Evolutionary conservation across 371 early-diverging fungal species (phyloP), one percentile per base, ranked within the genome.

Genomic region (Coemansia sp.): DNA sequence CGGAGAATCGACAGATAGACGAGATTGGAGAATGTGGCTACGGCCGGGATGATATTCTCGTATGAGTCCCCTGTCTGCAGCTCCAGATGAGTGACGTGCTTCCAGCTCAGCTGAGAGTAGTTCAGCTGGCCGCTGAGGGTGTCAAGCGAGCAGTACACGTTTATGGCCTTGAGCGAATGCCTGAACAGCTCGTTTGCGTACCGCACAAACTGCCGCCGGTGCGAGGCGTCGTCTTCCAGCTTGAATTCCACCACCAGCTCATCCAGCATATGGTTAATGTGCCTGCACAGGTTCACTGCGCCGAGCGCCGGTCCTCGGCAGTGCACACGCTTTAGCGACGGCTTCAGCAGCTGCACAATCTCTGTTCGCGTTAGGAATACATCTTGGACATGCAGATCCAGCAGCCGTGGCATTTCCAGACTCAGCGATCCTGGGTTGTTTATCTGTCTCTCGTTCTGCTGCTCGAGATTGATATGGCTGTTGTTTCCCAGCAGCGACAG

Each of bases 111-210:
- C 5, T 20, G 8, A 11, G 36, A 36, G 20, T 36, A 53, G 16
- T 34, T 9, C 2, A 53, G 35, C 2, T 53, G 8, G 16, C 16
- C 53, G 20, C 1, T 6, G 10, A 16, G 16, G 30, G 16, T 53
- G 6, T 53, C 53, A 4, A 53, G 36, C 20, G 53, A 53, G 36
- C 53, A 53, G 11, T 53, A 53, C 26, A 53, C 53, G 35, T 33
- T 53, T 16, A 20, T 38, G 35, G 16, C 5, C 5, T 36, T 34
- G 20, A 16, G n/a, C 38, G 8, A 2, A 1, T 11, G 14, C n/a
- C 53, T 8, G 35, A 53, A 53, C 53, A 53, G 53, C 26, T 26
- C 36, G 11, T 53, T 53, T 14, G 53, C n/a, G 12, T 35, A n/a
- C 10, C n/a, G 10, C 6, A 53, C 16, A 53, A 53, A 20, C 38